A percentile compares a stretch with the other conserved stretches of the same genome.
Evolutionary conservation across 495 filamentous ascomycete species (phyloP).

Genomic region (Trichoderma parareesei): DNA sequence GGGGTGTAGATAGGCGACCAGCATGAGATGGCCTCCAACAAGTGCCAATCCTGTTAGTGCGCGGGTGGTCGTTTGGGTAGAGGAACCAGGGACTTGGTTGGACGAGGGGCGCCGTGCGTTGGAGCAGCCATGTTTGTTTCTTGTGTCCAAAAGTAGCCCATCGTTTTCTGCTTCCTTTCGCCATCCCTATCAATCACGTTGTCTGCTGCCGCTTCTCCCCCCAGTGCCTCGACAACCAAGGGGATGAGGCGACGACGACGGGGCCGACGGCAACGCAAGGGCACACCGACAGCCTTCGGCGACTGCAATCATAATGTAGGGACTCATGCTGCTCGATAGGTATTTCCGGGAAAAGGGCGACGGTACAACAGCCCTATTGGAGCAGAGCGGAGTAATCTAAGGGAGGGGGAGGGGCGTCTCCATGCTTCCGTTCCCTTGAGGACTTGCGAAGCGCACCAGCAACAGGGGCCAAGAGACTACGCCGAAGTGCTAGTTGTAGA

Average conservation of each 20-base stretch:
- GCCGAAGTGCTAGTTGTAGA: not conserved
- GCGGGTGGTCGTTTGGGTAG: constrained; percentile 7
- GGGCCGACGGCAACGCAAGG: constrained; percentile 1
- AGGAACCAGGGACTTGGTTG: not conserved
- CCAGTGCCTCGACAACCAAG: no score
- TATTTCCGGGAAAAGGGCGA: not conserved
- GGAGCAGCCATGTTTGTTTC: constrained; percentile 8
- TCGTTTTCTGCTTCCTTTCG: not conserved
- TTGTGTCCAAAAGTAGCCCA: constrained; percentile 1
- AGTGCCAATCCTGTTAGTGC: constrained; percentile 8
- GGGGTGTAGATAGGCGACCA: not conserved
- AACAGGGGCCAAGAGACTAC: not conserved
- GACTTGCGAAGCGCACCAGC: not conserved
- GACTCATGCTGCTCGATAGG: no score
- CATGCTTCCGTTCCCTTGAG: constrained; percentile 1
- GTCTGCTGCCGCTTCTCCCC: not conserved
- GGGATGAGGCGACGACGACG: not conserved
- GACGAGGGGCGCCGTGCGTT: constrained; percentile 6
- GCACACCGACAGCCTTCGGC: not conserved
- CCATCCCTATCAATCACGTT: not conserved
- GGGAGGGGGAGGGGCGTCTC: not conserved
- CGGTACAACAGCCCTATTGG: not conserved
- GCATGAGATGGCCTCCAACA: constrained; percentile 8
- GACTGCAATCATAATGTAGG: no score
- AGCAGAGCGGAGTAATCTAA: not conserved